A percentile compares a stretch with the other conserved stretches of the same genome.
phyloP scores from a whole-genome alignment of 768 basidiomycete genomes.

The Tricholoma sp. region DNA sequence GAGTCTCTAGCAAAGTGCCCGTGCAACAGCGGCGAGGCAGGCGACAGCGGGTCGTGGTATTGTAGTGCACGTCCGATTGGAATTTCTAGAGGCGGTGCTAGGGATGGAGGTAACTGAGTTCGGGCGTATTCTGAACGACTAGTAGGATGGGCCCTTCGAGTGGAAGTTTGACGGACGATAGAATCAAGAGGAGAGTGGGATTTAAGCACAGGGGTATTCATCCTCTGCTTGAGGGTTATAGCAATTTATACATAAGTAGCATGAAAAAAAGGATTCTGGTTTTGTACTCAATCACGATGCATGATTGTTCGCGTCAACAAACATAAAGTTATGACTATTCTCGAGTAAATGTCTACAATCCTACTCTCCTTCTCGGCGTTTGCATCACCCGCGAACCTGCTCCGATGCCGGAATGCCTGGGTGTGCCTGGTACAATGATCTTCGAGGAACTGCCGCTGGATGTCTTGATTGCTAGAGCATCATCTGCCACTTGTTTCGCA shows the following conservation, averaged over 20 bases:
- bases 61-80: not conserved
- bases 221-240: not conserved
- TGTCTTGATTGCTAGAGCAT: conserved; percentile 50
- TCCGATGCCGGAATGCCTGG: conserved; percentile 64
- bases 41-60: conserved; percentile 13
- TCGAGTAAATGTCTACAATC: conserved; percentile 40
- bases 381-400: conserved; percentile 60
- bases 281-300: too few relatives aligned
- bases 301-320: not conserved
- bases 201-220: conserved; percentile 17
- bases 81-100: conserved; percentile 5
- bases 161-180: conserved; percentile 51
- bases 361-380: conserved; percentile 70
- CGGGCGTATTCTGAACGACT: not conserved
- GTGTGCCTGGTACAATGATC: conserved; percentile 79
- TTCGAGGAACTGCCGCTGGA: conserved; percentile 50
- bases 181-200: conserved; percentile 51
- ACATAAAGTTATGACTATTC: not conserved
- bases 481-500: conserved; percentile 59
- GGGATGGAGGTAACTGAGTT: conserved; percentile 1
- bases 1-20: conserved; percentile 41
- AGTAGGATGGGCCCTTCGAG: conserved; percentile 26
- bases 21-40: conserved; percentile 42
- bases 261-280: too few relatives aligned
- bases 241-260: not conserved